These are phyloP conservation scores for Phytopythium kandeliae DNA, from an alignment of 352 stramenopile species.

Conservation along the genomic window DNA sequence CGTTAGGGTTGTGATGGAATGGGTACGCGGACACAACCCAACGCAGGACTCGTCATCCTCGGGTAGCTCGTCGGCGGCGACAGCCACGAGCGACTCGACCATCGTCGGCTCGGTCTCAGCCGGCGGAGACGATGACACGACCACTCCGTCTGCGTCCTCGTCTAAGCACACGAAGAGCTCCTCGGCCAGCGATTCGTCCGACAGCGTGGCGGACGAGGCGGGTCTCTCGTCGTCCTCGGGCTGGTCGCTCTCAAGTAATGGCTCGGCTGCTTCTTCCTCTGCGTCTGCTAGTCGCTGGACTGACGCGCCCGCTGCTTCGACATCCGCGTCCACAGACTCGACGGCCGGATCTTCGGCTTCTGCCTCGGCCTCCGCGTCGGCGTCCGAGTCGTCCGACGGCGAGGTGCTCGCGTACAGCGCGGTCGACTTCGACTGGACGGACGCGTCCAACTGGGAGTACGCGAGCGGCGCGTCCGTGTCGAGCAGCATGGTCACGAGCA, in stretches of 20 bases:
- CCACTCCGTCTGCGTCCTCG: constrained; percentile 1
- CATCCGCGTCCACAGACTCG: constrained; percentile 10
- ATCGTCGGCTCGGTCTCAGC: constrained; percentile 12
- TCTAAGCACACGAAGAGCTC: constrained; percentile 10
- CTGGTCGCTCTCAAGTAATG: constrained; percentile 12
- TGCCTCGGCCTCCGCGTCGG: constrained; percentile 12
- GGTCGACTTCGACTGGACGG: constrained; percentile 65
- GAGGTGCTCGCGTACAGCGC: constrained; percentile 36
- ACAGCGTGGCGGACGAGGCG: constrained; percentile 16
- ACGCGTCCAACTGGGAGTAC: constrained; percentile 61
- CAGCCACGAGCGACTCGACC: constrained; percentile 9
- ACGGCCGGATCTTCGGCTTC: constrained; percentile 10
- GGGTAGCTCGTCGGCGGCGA: neutral
- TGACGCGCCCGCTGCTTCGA: constrained; percentile 10
- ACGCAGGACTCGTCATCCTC: constrained; percentile 10
- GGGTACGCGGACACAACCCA: too few species aligned
- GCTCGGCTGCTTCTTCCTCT: constrained; percentile 10
- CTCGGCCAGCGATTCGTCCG: constrained; percentile 10
- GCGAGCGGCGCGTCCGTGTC: constrained; percentile 27
- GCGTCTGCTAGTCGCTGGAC: constrained; percentile 11
- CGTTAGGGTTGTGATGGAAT: too few species aligned
- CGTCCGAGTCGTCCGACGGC: constrained; percentile 16
- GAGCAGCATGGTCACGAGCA: constrained; percentile 36
- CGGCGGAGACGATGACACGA: constrained; percentile 12
- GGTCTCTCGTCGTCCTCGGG: constrained; percentile 13